Base-by-base conservation (phyloP, 257 asterid genomes). In the Phtheirospermum japonicum region DNA sequence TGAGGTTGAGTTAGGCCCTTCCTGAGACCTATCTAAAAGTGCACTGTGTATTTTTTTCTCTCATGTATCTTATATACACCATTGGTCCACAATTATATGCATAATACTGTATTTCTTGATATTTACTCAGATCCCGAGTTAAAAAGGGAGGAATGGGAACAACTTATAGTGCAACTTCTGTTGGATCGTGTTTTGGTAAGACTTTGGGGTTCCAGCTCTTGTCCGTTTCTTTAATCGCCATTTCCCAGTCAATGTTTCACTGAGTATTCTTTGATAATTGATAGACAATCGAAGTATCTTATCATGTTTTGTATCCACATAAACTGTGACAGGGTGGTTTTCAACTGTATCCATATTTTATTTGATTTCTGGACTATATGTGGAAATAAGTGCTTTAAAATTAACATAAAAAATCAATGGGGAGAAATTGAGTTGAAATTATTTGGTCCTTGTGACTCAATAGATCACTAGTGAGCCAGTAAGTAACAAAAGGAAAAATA, bases 181-280 rank as follows among this genome's bases (percentile, higher is more conserved):
- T 76, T 89, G 76, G 95, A 89, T 57, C 85, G 70, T 31, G 82
- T 89, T 64, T 66, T 92, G 92, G 99, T 92, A 79, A 60, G 90
- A 51, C 12, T 65, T 57, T 16, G 11, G 13, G 30, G 51, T 52
- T 64, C 65, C 46, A 53, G 57, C 69, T 58, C 71, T 63, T 31
- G 8, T 46, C 54, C 26, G 46, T 32, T 57, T 20, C 40, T 59
- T 52, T 23, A 16, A 18, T 26, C 53, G 28, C 64, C 26, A 45
- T 59, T 36, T 49, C 26, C 46, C 20, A 11, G 53, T 34, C 19
- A 55, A 32, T 14, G 39, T 57, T 57, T n/a, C 51, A 34, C 17
- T 63, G 20, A 17, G 51, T 17, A 20, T 20, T 51, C 68, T 66
- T 64, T 53, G 36, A 26, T 64, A 18, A 54, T 57, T 59, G 64